Evolutionary conservation across 345 rosid species (phyloP), one percentile per base, ranked within the genome.

Genomic region (Populus alba): DNA sequence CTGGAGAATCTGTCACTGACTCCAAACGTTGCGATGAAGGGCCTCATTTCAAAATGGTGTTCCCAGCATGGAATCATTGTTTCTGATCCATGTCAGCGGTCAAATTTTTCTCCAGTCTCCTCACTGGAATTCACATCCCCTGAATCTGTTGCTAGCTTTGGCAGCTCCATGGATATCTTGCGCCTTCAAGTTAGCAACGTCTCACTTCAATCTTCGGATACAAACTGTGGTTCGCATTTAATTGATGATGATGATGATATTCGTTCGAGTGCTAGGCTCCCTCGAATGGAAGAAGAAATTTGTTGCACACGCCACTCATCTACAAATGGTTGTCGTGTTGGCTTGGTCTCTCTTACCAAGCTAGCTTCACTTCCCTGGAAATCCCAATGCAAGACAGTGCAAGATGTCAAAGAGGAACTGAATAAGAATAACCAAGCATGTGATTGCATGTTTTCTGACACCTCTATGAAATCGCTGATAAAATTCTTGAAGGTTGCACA

Each of bases 61-160:
- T 83, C 76, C 53, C 51, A 77, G 68, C 78, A 77, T 33, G 82
- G 79, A 70, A 63, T 86, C 62, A 75, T 37, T 15, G 37, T 81
- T 55, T 72, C 84, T 27, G 81, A 79, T 29, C 83, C 83, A n/a
- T 18, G 18, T 57, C 15, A 35, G 62, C 74, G 8, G 25, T 66
- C 71, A 71, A 38, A 35, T 10, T 61, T 69, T 49, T n/a, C 66
- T 47, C 38, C 51, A 66, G 41, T 23, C 76, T 80, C 66, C 68
- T 73, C 29, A 18, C 35, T 11, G 66, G 27, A 27, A 73, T 3
- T 45, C 59, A 75, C 62, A 45, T 61, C 78, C 73, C 49, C 82
- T n/a, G 20, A n/a, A 17, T 85, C 88, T 37, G 22, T 85, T 81
- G 75, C 80, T 70, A 85, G 88, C 80, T 79, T 87, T 51, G 86